Percentiles rank a stretch among this genome's conserved stretches.
These are phyloP conservation scores for Moricandia arvensis DNA, from an alignment of 345 rosid genomes.

Conservation along the genomic window DNA sequence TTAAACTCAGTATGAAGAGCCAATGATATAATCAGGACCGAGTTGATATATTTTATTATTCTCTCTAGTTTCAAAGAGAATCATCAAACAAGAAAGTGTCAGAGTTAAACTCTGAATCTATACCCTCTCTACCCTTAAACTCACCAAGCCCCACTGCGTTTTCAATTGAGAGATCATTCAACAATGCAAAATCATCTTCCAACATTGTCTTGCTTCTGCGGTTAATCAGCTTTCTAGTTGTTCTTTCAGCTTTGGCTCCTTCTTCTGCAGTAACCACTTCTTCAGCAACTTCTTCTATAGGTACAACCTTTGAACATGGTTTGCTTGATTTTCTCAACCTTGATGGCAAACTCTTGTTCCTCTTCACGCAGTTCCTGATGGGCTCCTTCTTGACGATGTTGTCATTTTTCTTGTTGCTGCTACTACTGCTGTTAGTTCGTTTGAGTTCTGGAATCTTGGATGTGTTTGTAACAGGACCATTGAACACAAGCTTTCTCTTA, in stretches of 20 bases:
- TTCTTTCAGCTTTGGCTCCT: slow-evolving; percentile 18
- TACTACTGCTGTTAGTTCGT: slow-evolving; percentile 19
- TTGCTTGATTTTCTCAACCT: slow-evolving; percentile 42
- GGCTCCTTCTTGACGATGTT: slow-evolving; percentile 18
- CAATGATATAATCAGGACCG: neutral
- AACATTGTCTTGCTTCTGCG: slow-evolving; percentile 25
- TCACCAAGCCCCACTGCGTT: slow-evolving; percentile 43
- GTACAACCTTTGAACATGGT: slow-evolving; percentile 39
- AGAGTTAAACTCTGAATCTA: slow-evolving; percentile 45
- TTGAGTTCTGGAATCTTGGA: slow-evolving; percentile 37
- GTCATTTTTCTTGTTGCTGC: neutral
- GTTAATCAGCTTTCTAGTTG: slow-evolving; percentile 14
- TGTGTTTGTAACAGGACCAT: slow-evolving; percentile 18
- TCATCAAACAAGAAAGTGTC: slow-evolving; percentile 42
- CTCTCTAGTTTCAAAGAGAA: slow-evolving; percentile 23
- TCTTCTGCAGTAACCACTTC: neutral
- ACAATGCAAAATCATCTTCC: slow-evolving; percentile 39
- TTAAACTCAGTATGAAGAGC: neutral
- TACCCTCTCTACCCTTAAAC: slow-evolving; percentile 59
- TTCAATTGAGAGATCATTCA: slow-evolving; percentile 48
- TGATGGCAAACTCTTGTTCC: slow-evolving; percentile 38
- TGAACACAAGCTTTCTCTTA: slow-evolving; percentile 31
- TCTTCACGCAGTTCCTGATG: slow-evolving; percentile 22
- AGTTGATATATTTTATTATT: neutral
- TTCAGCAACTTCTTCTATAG: slow-evolving; percentile 37